Evolutionary conservation across 345 rosid genomes (phyloP), one percentile per base, ranked within the genome.

Genomic region (Eucalyptus urophylla): DNA sequence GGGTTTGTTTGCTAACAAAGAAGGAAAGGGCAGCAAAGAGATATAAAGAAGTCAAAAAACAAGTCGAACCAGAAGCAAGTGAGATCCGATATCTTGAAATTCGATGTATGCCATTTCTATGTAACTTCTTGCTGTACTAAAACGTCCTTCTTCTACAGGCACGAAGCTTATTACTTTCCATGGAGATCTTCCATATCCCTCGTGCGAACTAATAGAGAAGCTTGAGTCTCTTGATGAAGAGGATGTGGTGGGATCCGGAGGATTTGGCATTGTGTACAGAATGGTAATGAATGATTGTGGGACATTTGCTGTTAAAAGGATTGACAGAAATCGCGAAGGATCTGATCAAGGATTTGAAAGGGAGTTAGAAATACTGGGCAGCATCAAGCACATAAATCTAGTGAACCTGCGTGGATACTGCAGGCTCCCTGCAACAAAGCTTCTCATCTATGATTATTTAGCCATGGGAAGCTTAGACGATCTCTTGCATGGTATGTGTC

Each of bases 211-310:
- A 80, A 94, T 97, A 24, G 99, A 97, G 92, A 97, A 97, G 93
- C 94, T 97, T 44, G 99, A 97, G 93, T 92, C 96, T 91, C 99
- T 97, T 88, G 97, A 97, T 53, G 97, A 96, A 88, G 98, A 97
- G 92, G 98, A 97, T 94, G 92, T 96, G 58, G 99, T 97, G 14
- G 99, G 99, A 37, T 96, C 99, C 0, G 99, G 99, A 90, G 99
- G 99, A n/a, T 97, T 94, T 91, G 99, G 99, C 86, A 97, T 95
- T 19, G 99, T 97, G 10, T 97, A 96, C 89, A 93, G 99, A 45
- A 97, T 97, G 99, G 99, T 97, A 85, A 97, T 97, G 99, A 97
- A 97, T 86, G 98, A 97, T 92, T 96, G 98, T 92, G 99, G 98
- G 89, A 97, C 98, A 33, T 97, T 97, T 95, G 99, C 99, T 85